Base-by-base conservation (phyloP, 2,329 filamentous ascomycete genomes). In the Fusarium sp. region DNA sequence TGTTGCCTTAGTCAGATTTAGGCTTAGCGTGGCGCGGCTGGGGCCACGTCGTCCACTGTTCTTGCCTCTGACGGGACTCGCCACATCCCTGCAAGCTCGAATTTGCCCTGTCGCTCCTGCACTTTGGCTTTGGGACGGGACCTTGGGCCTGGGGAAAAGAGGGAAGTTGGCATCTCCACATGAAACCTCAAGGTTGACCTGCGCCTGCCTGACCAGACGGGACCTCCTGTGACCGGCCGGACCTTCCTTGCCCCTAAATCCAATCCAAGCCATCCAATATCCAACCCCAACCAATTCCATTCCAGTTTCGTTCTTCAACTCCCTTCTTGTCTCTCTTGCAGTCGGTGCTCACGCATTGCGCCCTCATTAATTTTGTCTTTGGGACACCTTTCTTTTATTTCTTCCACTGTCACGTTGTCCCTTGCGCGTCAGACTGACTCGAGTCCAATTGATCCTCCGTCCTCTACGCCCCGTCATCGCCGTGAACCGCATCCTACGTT, bases 241-340 rank as follows among this genome's bases (percentile, higher is more conserved):
- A 69, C 74, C 71, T 72, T 66, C 58, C 71, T 65, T 73, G 66
- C 71, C 52, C 47, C 62, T 72, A 73, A 76, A 68, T 72, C 66
- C 68, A 78, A 74, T 54, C 67, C 72, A 75, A 75, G 56, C 62
- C 72, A 73, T 70, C 72, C 72, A 70, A 66, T 65, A 71, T 57
- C 71, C 57, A 71, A 68, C 43, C 62, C 47, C 59, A 38, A 72
- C 57, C 61, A 66, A 57, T 57, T 63, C 65, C 74, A 74, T 78
- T 76, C 74, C 72, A 69, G 67, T 66, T 59, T 50, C 58, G 59
- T 27, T 40, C 57, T 37, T 63, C 59, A 64, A 68, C 71, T 70
- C 70, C 69, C 60, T 71, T 68, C 35, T 59, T 71, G 61, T 74
- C 38, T 73, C 66, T 68, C 45, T 43, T 65, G 37, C 66, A 60